phyloP scores from a whole-genome alignment of 495 filamentous ascomycete species.

The Talaromyces borbonicus region DNA sequence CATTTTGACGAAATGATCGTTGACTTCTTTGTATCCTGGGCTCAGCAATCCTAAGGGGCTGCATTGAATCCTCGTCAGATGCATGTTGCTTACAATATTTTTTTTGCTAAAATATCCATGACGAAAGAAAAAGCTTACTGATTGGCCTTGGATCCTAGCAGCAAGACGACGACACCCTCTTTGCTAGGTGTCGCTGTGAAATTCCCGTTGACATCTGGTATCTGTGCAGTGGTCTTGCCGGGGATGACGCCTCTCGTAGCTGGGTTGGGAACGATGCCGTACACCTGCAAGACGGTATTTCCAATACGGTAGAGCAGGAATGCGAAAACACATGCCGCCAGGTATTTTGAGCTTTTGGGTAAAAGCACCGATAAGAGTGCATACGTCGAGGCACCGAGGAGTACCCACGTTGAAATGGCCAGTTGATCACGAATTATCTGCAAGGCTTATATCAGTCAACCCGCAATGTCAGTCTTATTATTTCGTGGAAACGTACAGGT shows the following conservation, averaged over 20 bases:
- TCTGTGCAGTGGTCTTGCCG: slow-evolving; percentile 22
- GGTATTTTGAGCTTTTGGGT: neutral
- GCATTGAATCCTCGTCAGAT: neutral
- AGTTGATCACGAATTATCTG: slow-evolving; percentile 15
- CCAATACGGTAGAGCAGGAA: slow-evolving; percentile 17
- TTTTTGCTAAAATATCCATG: neutral
- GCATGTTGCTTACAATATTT: neutral
- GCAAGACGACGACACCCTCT: slow-evolving; percentile 28
- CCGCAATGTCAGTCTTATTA: neutral
- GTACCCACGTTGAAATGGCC: slow-evolving; percentile 30
- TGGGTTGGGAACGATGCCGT: slow-evolving; percentile 23
- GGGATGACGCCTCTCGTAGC: slow-evolving; percentile 23
- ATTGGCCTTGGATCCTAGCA: slow-evolving; percentile 30
- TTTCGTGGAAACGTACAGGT: neutral
- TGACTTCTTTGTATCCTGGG: slow-evolving; percentile 19
- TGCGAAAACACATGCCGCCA: neutral
- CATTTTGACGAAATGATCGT: slow-evolving; percentile 18
- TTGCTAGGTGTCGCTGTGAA: slow-evolving; percentile 17
- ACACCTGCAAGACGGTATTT: slow-evolving; percentile 16
- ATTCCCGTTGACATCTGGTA: slow-evolving; percentile 25
- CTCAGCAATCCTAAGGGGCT: slow-evolving; percentile 21
- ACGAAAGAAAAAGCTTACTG: slow-evolving; percentile 28
- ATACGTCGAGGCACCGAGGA: slow-evolving; percentile 33
- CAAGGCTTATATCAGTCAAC: neutral
- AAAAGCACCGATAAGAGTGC: slow-evolving; percentile 18